Evolutionary conservation across 345 rosid species (phyloP), one percentile per base, ranked within the genome.

Genomic region (Firmiana major): DNA sequence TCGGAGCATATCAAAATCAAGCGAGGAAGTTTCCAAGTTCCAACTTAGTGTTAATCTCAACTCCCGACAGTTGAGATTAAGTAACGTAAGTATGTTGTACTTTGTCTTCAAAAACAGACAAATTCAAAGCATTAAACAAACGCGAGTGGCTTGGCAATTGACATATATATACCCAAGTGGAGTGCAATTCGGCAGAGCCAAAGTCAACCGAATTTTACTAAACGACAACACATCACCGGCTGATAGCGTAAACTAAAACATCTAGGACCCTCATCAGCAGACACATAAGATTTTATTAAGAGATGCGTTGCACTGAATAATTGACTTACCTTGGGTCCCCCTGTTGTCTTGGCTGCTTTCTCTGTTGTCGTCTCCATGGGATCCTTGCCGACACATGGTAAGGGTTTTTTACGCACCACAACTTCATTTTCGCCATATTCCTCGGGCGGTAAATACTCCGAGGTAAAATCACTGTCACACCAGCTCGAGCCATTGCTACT

Each of bases 381-480:
- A 46, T 86, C 89, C 78, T 83, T 82, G 85, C 90, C 88, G 91
- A 85, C 98, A 78, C 81, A 57, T 40, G 75, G 92, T 86, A 70
- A 86, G 62, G 4, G n/a, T 34, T 69, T 73, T 71, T 53, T 71
- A 34, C 62, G 59, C 57, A 75, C 84, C 24, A 54, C 65, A n/a
- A 7, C 63, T 45, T 75, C 45, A 80, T 74, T 28, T 43, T 80
- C 81, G 64, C 74, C 66, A 42, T 21, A 42, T 42, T 82, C 86
- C 54, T 67, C 82, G n/a, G 70, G 76, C 31, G 89, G 91, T 81
- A 89, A 88, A 85, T 77, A 83, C 46, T 93, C 98, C 21, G 86
- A 74, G 7, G 93, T 89, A 51, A 88, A 89, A 79, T 93, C 96
- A 11, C 96, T 91, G 55, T 89, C 98, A 45, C 94, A 90, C 98